phyloP scores from a whole-genome alignment of 345 rosid genomes.

The Raphanus raphanistrum region DNA sequence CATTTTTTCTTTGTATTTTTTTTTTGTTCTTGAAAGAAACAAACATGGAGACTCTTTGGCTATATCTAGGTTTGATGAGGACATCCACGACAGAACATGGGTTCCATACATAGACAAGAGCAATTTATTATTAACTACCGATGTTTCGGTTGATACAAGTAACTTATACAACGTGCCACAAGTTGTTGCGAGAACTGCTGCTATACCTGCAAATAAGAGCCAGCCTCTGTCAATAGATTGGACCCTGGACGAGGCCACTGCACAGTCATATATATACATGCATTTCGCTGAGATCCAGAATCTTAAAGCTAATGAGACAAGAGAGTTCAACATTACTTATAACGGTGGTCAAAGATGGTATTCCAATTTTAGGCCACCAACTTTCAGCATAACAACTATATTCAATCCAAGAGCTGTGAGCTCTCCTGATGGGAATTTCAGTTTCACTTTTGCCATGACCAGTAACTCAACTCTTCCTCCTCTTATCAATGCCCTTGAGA shows the following conservation, averaged over 20 bases:
- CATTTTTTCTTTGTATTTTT: background rate
- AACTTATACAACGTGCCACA: constrained; percentile 33
- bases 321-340: constrained; percentile 41
- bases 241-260: background rate
- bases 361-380: constrained; percentile 27
- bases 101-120: background rate
- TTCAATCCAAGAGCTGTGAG: constrained; percentile 11
- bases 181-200: constrained; percentile 35
- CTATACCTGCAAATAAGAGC: constrained; percentile 26
- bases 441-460: constrained; percentile 23
- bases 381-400: constrained; percentile 26
- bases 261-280: constrained; percentile 40
- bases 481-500: constrained; percentile 42
- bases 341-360: constrained; percentile 27
- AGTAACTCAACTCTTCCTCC: constrained; percentile 43
- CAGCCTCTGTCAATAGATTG: background rate
- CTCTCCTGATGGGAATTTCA: constrained; percentile 21
- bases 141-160: background rate
- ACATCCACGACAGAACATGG: constrained; percentile 47
- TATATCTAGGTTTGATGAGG: constrained; percentile 47
- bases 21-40: background rate
- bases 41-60: background rate
- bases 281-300: constrained; percentile 49
- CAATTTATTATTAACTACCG: background rate
- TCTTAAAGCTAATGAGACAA: constrained; percentile 25